Conservation (phyloP, 305 asterid genomes). For the Petunia hybrid region DNA sequence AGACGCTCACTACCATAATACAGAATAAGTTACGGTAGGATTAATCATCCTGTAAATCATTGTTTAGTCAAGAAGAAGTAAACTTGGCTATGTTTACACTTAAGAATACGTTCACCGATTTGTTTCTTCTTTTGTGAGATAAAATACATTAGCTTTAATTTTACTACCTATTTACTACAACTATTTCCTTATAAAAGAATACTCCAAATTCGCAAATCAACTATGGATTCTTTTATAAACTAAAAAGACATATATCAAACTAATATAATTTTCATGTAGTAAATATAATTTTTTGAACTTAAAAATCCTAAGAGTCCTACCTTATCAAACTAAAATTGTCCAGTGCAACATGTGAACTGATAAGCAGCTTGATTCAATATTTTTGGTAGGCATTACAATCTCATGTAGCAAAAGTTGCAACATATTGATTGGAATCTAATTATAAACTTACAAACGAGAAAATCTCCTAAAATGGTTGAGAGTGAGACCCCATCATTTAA, state of each 20-base stretch:
- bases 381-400: neutral
- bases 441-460: neutral
- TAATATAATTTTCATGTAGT: neutral
- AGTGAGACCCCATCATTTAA: neutral
- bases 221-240: neutral
- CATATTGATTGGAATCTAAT: neutral
- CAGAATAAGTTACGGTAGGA: too few relatives aligned
- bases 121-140: conserved; percentile 1
- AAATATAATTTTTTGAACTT: neutral
- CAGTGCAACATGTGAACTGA: too few relatives aligned
- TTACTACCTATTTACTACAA: neutral
- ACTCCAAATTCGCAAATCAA: neutral
- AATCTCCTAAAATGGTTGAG: neutral
- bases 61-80: too few relatives aligned
- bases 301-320: neutral
- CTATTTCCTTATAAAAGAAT: neutral
- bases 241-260: neutral
- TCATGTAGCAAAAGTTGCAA: neutral
- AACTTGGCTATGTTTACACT: neutral
- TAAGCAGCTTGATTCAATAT: too few relatives aligned
- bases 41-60: too few relatives aligned
- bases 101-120: neutral
- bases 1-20: too few relatives aligned
- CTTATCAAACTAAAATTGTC: too few relatives aligned
- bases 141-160: neutral